Conservation (phyloP, 2,329 filamentous ascomycete genomes). For the Ophiostoma populinum region DNA sequence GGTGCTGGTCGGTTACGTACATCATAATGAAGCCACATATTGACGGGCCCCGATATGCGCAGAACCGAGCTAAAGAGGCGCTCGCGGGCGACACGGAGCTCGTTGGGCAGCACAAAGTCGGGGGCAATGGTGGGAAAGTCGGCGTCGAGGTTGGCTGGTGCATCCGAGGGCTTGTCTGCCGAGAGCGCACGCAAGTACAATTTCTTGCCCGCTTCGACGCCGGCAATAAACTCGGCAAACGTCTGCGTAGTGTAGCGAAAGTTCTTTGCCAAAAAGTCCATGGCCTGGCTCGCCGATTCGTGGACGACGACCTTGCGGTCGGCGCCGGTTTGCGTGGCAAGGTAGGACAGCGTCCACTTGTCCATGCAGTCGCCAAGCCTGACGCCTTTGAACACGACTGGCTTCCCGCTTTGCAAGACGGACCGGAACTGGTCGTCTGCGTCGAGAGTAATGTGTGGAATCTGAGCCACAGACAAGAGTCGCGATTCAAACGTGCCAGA, state of each 20-base stretch:
- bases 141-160: constrained; percentile 47
- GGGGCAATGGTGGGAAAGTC: constrained; percentile 55
- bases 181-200: constrained; percentile 72
- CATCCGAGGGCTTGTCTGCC: constrained; percentile 44
- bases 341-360: constrained; percentile 52
- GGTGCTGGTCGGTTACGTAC: too few relatives aligned
- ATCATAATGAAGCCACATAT: constrained; percentile 86
- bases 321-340: constrained; percentile 42
- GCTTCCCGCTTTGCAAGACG: constrained; percentile 39
- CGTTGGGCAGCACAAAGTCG: constrained; percentile 53
- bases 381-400: constrained; percentile 46
- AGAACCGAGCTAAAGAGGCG: constrained; percentile 62
- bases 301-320: constrained; percentile 58
- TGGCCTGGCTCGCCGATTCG: constrained; percentile 42
- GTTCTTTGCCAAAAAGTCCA: constrained; percentile 75
- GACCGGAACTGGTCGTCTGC: constrained; percentile 39
- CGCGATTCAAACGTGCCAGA: too few relatives aligned
- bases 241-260: constrained; percentile 55
- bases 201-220: constrained; percentile 38
- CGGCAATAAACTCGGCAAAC: constrained; percentile 49
- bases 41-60: constrained; percentile 61
- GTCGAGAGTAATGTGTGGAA: constrained; percentile 35
- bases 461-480: constrained; percentile 7
- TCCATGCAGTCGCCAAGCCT: constrained; percentile 49
- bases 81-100: constrained; percentile 39